phyloP scores from a whole-genome alignment of 495 filamentous ascomycete species.

The Aspergillus steynii region DNA sequence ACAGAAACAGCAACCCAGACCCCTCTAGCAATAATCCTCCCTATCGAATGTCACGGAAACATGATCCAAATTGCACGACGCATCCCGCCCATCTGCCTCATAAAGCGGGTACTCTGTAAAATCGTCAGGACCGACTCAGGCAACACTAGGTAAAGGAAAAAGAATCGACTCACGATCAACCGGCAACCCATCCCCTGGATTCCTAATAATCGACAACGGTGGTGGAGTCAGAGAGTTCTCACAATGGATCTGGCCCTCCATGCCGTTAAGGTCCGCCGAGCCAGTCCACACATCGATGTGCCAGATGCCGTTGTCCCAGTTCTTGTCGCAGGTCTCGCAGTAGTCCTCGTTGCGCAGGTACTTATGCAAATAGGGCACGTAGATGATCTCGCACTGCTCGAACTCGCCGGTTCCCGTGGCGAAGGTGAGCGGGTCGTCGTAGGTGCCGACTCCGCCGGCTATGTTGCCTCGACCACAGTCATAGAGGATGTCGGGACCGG shows the following conservation, averaged over 20 bases:
- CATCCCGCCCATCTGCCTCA: background rate
- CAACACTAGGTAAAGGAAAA: background rate
- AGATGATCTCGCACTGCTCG: constrained; percentile 46
- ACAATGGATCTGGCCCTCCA: constrained; percentile 32
- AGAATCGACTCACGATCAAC: background rate
- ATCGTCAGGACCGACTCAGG: no score
- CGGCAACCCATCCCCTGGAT: background rate
- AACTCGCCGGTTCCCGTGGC: constrained; percentile 43
- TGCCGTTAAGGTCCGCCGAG: constrained; percentile 29
- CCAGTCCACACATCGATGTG: constrained; percentile 49
- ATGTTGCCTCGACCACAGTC: constrained; percentile 34
- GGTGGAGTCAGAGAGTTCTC: constrained; percentile 36
- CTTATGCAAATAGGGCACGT: constrained; percentile 43
- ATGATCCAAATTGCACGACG: background rate
- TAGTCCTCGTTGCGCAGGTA: constrained; percentile 41
- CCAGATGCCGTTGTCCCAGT: constrained; percentile 30
- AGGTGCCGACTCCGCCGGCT: constrained; percentile 39
- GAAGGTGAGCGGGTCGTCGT: constrained; percentile 46
- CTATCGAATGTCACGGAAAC: background rate
- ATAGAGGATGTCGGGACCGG: constrained; percentile 40
- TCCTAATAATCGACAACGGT: background rate
- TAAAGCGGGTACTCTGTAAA: background rate
- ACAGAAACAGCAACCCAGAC: background rate
- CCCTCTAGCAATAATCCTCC: background rate
- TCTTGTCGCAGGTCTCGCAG: constrained; percentile 31